Conservation (phyloP, 768 basidiomycete species). For the Russula sp. region DNA sequence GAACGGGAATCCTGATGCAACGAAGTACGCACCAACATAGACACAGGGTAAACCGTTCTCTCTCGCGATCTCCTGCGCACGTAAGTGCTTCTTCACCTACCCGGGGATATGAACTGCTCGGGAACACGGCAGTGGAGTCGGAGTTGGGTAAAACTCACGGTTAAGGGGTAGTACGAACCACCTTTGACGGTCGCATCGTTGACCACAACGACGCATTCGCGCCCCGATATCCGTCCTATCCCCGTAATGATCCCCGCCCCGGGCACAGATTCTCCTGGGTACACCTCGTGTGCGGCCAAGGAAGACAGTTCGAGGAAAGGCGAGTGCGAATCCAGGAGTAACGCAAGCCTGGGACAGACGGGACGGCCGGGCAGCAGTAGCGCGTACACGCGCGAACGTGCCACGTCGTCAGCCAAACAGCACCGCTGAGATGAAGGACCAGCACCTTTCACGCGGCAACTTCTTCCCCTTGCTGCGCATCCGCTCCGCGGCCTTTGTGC, state of each 20-base stretch:
- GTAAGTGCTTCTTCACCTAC: constrained; percentile 89
- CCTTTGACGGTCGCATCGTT: constrained; percentile 95
- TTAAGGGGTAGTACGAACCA: constrained; percentile 86
- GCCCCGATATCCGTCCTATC: constrained; percentile 57
- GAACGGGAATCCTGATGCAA: constrained; percentile 11
- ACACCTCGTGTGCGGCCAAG: constrained; percentile 83
- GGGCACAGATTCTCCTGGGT: constrained; percentile 66
- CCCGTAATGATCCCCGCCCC: constrained; percentile 90
- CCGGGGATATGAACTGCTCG: neutral
- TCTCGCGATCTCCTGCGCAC: constrained; percentile 90
- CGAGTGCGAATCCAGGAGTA: constrained; percentile 76
- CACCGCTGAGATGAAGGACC: constrained; percentile 15
- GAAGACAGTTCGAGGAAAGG: constrained; percentile 87
- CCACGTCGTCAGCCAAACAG: neutral
- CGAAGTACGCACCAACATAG: constrained; percentile 63
- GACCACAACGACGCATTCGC: constrained; percentile 84
- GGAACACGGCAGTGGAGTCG: neutral
- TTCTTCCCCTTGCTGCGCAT: constrained; percentile 76
- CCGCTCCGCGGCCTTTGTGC: constrained; percentile 62
- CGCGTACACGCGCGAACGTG: neutral
- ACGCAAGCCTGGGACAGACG: constrained; percentile 23
- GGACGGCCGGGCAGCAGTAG: neutral
- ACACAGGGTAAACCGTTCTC: constrained; percentile 88
- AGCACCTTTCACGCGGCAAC: constrained; percentile 74
- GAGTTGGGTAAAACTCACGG: constrained; percentile 36